Evolutionary conservation across 106 monocot species (phyloP), one percentile per base, ranked within the genome.

Genomic region (Allium fistulosum): DNA sequence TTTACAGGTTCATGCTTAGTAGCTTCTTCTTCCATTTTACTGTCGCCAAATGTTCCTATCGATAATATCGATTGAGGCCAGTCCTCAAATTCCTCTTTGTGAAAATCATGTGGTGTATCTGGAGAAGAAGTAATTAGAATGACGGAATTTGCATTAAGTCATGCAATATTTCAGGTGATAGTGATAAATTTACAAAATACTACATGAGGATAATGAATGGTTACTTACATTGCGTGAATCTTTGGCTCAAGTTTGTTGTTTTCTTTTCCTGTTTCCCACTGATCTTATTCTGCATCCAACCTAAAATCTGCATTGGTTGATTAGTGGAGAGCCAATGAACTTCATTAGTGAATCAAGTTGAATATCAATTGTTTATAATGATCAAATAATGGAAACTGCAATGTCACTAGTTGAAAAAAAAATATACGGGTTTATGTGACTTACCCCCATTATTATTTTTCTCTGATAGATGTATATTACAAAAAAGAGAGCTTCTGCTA

Each of bases 21-120:
- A 26, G 11, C 26, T 11, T 71, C 71, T 60, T 60, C 60, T 60
- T 48, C 17, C 46, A 49, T 11, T 49, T 71, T 58, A 26, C 51
- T 60, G 71, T 71, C 57, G 7, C 71, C 71, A 61, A 71, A 60
- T 59, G 71, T 71, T 48, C 71, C 71, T 9, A 71, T 71, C n/a
- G 71, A 26, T 7, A 71, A 28, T 11, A 71, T 26, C 45, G 59
- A 26, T 49, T 71, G 27, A 16, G 66, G 66, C 66, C 49, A 66
- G 11, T 62, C 62, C 11, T 45, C 37, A 46, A 62, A 62, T 45
- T 62, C 62, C 46, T 62, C 26, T 11, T 28, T 62, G 28, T 18
- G 62, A 45, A 6, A 11, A 62, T 59, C 22, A 15, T 10, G 59
- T 59, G 17, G 59, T 8, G 59, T 2, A 59, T 59, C 59, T 59